phyloP scores from a whole-genome alignment of 1,284 basidiomycete species.

The Gymnopus androsaceus region DNA sequence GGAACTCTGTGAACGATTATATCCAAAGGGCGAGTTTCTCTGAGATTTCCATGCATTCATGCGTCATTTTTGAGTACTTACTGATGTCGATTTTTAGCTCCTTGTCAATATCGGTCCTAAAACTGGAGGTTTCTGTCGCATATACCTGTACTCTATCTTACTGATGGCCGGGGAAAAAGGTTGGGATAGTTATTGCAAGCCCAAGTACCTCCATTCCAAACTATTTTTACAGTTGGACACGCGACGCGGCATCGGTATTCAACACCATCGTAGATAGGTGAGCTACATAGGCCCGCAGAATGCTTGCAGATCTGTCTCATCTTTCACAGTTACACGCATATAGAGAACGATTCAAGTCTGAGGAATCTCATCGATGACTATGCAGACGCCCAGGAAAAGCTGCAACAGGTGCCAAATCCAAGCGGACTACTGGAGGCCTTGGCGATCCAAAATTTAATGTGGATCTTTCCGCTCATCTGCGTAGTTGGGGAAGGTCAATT shows the following conservation, averaged over 20 bases:
- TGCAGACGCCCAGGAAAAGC: slow-evolving; percentile 42
- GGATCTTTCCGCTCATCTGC: slow-evolving; percentile 52
- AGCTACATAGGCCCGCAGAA: slow-evolving; percentile 14
- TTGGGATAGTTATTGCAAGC: slow-evolving; percentile 58
- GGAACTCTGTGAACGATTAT: background rate
- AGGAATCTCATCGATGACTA: slow-evolving; percentile 49
- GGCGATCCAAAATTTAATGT: slow-evolving; percentile 67
- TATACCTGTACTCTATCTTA: background rate
- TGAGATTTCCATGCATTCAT: slow-evolving; percentile 33
- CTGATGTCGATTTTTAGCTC: slow-evolving; percentile 25
- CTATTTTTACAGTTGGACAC: slow-evolving; percentile 57
- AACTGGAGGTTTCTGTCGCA: slow-evolving; percentile 48
- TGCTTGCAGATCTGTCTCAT: background rate
- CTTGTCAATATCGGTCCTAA: slow-evolving; percentile 67
- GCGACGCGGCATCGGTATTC: slow-evolving; percentile 57
- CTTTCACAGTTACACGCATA: slow-evolving; percentile 36
- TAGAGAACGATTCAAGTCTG: slow-evolving; percentile 35
- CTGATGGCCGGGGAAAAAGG: no score
- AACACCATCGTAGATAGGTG: slow-evolving; percentile 51
- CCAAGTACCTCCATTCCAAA: slow-evolving; percentile 51
- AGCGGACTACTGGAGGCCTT: slow-evolving; percentile 61
- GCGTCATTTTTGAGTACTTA: background rate
- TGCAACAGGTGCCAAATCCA: slow-evolving; percentile 60
- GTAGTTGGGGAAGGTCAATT: slow-evolving; percentile 48
- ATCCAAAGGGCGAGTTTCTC: no score